Evolutionary conservation across 2,329 filamentous ascomycete genomes (phyloP), one percentile per base, ranked within the genome.

Genomic region (Beauveria sp.): DNA sequence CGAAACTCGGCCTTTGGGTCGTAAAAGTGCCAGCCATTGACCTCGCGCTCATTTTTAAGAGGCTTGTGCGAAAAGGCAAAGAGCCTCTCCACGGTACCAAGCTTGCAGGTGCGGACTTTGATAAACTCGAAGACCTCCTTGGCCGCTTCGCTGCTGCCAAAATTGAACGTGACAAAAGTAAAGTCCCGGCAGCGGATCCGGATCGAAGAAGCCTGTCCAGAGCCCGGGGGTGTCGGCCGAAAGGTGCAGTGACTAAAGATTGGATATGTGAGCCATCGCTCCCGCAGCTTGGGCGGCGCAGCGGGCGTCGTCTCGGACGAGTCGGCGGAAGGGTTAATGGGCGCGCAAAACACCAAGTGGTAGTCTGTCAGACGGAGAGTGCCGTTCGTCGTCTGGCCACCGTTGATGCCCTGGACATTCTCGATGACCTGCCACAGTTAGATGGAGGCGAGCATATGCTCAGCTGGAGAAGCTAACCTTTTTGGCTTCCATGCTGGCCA

Each of bases 251-350:
- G 84, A 46, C 84, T 84, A 69, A 99, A 91, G 75, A 97, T 92
- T 26, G 93, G 92, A 74, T 92, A 99, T 18, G 94, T 92, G 60
- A 97, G 91, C 90, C 93, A 99, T 70, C 90, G 84, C 74, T 96
- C 90, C 71, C 86, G 75, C 55, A 69, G 68, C 63, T 71, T 75
- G 5, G 72, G 70, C 14, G 71, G 69, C 16, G 66, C 34, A 20
- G 64, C 61, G 14, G 63, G 55, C 14, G 67, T 37, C 18, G 69
- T 59, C 56, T n/a, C 37, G 30, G 72, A 69, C 16, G 70, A 68
- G 9, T 65, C 43, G 30, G 64, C 62, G 12, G 64, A 67, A 65
- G 70, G 71, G 52, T 70, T 75, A 54, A 69, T 70, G 47, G 76
- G 79, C 47, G 73, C 79, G 65, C 73, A 79, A 68, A 83, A 83